These are phyloP conservation scores for Mediolabrus comicus DNA, from an alignment of 108 stramenopile genomes.

Conservation along the genomic window DNA sequence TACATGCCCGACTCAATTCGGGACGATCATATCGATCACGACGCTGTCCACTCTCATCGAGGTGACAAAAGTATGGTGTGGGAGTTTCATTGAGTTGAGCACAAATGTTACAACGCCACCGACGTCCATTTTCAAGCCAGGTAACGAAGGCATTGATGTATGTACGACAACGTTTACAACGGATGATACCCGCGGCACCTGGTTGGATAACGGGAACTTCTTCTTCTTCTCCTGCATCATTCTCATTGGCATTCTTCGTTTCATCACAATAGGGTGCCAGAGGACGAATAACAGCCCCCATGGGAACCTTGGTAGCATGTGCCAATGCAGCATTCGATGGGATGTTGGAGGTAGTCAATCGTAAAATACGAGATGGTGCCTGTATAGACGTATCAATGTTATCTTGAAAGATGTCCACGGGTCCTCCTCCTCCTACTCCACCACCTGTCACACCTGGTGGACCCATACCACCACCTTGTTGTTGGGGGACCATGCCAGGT, in stretches of 20 bases:
- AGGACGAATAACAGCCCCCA: conserved; percentile 80
- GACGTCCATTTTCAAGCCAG: conserved; percentile 95
- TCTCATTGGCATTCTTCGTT: not conserved
- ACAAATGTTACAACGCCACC: conserved; percentile 99
- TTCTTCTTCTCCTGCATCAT: conserved; percentile 40
- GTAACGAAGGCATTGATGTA: conserved; percentile 99
- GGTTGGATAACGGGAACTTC: conserved; percentile 89
- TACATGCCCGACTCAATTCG: conserved; percentile 84
- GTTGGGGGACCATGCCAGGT: not conserved
- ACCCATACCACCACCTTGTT: not conserved
- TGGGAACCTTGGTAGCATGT: conserved; percentile 61
- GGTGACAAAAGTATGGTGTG: conserved; percentile 93
- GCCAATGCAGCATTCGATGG: conserved; percentile 62
- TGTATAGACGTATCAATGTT: conserved; percentile 69
- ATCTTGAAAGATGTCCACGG: conserved; percentile 47
- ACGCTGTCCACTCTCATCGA: conserved; percentile 89
- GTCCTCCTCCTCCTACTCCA: not conserved
- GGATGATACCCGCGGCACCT: conserved; percentile 93
- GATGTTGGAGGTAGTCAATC: conserved; percentile 54
- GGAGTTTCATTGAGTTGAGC: conserved; percentile 91
- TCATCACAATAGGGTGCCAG: conserved; percentile 55
- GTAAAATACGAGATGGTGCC: conserved; percentile 65
- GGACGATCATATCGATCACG: conserved; percentile 89
- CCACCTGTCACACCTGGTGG: conserved; percentile 18
- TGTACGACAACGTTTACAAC: conserved; percentile 97